These are phyloP conservation scores for Yamadazyma scolyti DNA, from an alignment of 805 yeast species.

Conservation along the genomic window DNA sequence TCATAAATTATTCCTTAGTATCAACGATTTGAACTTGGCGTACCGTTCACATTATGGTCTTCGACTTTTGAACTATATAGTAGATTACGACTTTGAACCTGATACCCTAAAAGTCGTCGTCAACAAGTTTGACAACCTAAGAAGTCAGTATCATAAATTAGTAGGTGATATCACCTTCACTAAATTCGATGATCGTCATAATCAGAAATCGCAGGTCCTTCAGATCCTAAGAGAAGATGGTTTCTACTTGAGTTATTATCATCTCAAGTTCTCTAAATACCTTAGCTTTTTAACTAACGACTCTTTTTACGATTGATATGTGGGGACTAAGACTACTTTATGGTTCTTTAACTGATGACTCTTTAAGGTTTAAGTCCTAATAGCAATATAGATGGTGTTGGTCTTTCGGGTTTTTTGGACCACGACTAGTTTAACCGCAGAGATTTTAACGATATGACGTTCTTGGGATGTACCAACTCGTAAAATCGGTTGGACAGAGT, in stretches of 20 bases:
- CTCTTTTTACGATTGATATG: not conserved
- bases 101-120: not conserved
- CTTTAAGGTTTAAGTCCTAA: too few species aligned
- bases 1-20: too few species aligned
- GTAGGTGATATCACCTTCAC: conserved; percentile 3
- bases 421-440: too few species aligned
- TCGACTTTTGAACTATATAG: conserved; percentile 6
- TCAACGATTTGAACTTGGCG: too few species aligned
- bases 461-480: too few species aligned
- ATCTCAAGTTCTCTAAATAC: conserved; percentile 4
- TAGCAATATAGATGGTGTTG: too few species aligned
- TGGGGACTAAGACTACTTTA: too few species aligned
- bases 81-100: conserved; percentile 4
- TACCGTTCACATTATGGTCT: conserved; percentile 5
- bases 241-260: conserved; percentile 6
- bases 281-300: not conserved
- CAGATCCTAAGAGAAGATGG: conserved; percentile 5
- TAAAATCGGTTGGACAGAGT: too few species aligned
- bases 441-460: too few species aligned
- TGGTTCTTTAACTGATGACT: too few species aligned
- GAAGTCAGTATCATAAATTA: conserved; percentile 8
- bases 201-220: conserved; percentile 1
- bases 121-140: conserved; percentile 2
- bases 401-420: too few species aligned
- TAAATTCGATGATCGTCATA: conserved; percentile 1